A percentile compares a stretch with the other conserved stretches of the same genome.
phyloP scores from a whole-genome alignment of 208 protist species.

The Trypanosoma avium region DNA sequence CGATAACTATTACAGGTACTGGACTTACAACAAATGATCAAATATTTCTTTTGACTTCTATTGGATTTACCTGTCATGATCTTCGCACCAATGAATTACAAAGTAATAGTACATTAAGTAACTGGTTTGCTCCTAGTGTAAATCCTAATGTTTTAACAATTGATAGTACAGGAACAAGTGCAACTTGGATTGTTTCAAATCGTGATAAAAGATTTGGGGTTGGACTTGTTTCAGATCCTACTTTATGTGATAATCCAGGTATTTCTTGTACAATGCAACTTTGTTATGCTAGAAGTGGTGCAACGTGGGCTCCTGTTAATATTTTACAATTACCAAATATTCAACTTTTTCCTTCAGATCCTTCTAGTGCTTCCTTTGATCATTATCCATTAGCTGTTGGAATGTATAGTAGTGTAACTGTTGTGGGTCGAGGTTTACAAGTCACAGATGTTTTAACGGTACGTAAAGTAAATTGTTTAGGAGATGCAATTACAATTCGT shows the following conservation, averaged over 20 bases:
- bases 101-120: conserved; percentile 47
- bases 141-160: conserved; percentile 49
- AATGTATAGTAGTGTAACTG: conserved; percentile 87
- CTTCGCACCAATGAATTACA: conserved; percentile 56
- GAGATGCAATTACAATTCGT: conserved; percentile 38
- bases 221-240: conserved; percentile 51
- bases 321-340: conserved; percentile 26
- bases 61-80: conserved; percentile 84
- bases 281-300: conserved; percentile 73
- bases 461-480: conserved; percentile 37
- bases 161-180: conserved; percentile 37
- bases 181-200: conserved; percentile 69
- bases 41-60: conserved; percentile 71
- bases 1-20: conserved; percentile 59
- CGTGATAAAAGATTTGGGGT: conserved; percentile 56
- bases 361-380: conserved; percentile 63
- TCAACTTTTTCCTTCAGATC: conserved; percentile 67
- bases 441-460: conserved; percentile 50
- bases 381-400: conserved; percentile 52
- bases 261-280: conserved; percentile 71
- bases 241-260: conserved; percentile 49
- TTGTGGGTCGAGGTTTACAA: conserved; percentile 48
- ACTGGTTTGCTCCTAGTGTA: conserved; percentile 67
- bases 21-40: conserved; percentile 48
- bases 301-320: conserved; percentile 76